These are phyloP conservation scores for Polychaeton citri DNA, from an alignment of 2,329 filamentous ascomycete genomes.

Conservation along the genomic window DNA sequence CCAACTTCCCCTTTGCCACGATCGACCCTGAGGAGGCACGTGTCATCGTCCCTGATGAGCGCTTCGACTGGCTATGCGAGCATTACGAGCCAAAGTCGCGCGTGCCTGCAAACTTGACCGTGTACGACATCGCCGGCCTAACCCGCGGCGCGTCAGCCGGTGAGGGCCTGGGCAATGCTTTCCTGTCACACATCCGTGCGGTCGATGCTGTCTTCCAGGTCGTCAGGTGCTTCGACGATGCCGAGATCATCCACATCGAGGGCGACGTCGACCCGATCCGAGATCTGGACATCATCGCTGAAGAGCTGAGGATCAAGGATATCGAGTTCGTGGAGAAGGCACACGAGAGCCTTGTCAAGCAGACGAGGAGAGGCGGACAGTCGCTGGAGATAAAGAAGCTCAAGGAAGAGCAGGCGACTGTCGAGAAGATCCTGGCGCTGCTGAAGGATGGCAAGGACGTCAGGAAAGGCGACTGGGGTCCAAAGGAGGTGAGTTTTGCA, in stretches of 20 bases:
- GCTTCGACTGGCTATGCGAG: constrained; percentile 88
- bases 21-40: constrained; percentile 98
- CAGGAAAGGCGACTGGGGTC: constrained; percentile 74
- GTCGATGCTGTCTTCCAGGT: constrained; percentile 28
- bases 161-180: constrained; percentile 92
- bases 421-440: constrained; percentile 75
- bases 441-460: constrained; percentile 86
- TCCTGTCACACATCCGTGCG: constrained; percentile 96
- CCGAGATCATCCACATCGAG: constrained; percentile 98
- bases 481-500: constrained; percentile 73
- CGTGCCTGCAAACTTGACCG: constrained; percentile 94
- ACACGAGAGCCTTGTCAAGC: constrained; percentile 81
- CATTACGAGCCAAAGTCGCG: constrained; percentile 97
- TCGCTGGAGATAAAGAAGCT: constrained; percentile 96
- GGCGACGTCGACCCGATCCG: constrained; percentile 92
- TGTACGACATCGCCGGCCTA: constrained; percentile 97
- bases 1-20: constrained; percentile 98
- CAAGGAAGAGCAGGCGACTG: constrained; percentile 82
- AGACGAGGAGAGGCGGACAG: constrained; percentile 87
- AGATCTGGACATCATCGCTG: constrained; percentile 91
- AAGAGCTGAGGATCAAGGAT: constrained; percentile 94
- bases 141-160: constrained; percentile 93
- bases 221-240: constrained; percentile 61
- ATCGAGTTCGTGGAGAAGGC: constrained; percentile 98
- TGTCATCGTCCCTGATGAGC: constrained; percentile 89